phyloP scores from a whole-genome alignment of 306 rosid species.

The Prunus mira region DNA sequence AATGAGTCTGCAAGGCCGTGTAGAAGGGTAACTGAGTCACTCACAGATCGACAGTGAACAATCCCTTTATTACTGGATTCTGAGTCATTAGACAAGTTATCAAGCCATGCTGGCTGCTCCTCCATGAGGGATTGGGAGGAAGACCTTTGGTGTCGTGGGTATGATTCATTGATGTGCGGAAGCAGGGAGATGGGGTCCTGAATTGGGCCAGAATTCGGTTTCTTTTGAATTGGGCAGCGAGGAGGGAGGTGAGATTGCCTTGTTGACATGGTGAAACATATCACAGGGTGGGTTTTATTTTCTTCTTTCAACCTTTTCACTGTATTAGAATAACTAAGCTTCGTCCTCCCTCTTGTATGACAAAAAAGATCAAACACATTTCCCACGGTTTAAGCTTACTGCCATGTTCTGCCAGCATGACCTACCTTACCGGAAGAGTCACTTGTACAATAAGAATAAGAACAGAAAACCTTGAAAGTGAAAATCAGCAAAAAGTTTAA shows the following conservation, averaged over 20 bases:
- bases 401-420: too few species aligned
- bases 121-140: constrained; percentile 23
- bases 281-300: constrained; percentile 10
- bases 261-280: constrained; percentile 38
- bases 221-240: constrained; percentile 45
- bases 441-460: too few species aligned
- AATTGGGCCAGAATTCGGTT: constrained; percentile 20
- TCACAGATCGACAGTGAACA: constrained; percentile 34
- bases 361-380: too few species aligned
- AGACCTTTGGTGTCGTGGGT: constrained; percentile 4
- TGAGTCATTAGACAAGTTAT: constrained; percentile 28
- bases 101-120: constrained; percentile 42
- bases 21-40: constrained; percentile 35
- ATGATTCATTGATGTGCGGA: too few species aligned
- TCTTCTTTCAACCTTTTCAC: background rate
- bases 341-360: too few species aligned
- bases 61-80: constrained; percentile 22
- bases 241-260: constrained; percentile 51
- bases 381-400: too few species aligned
- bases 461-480: too few species aligned
- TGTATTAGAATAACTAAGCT: background rate
- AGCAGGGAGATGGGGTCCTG: constrained; percentile 10
- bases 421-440: too few species aligned
- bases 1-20: constrained; percentile 32
- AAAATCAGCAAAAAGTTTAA: too few species aligned